Evolutionary conservation across 73 alveolate species (phyloP), one percentile per base, ranked within the genome.

Genomic region (Symbiodinium pilosum): DNA sequence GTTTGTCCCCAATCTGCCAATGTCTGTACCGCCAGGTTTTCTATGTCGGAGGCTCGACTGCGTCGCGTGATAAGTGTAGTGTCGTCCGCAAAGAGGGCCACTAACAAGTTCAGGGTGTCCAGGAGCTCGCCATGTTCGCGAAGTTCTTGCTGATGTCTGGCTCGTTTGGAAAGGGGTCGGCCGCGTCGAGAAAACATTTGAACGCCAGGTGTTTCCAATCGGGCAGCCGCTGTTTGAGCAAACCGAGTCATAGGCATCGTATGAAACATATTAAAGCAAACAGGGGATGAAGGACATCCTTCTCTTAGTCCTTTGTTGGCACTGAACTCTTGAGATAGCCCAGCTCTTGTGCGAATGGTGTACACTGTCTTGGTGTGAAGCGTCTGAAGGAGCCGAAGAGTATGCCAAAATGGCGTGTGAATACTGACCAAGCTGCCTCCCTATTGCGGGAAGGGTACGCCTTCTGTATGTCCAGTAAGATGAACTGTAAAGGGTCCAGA

Each of bases 281-380:
- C 56, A 1, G 93, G 93, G 42, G 84, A 47, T 26, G 83, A 43
- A 28, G 84, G 84, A 39, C 93, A 86, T 26, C 93, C 93, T 52
- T 86, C 93, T 1, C 84, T 2, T 36, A 86, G 52, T 14, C 93
- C 93, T 21, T 52, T 47, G 6, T 3, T 18, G 24, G 84, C 38
- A 1, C 9, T 34, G 56, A 86, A 86, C 2, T 43, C 84, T 34
- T 5, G 28, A 9, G 84, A 34, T 6, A 7, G 38, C 38, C 93
- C 93, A 9, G 47, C 93, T 3, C 43, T 41, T 30, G 75, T 24
- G 28, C n/a, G 52, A 1, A 86, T 51, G 0, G 83, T 54, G 42
- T 86, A 86, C 2, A 43, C 51, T 9, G 93, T 71, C 16, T 32
- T 26, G 51, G 34, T 42, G 24, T 51, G 93, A 2, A 84, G 83